A percentile compares a stretch with the other conserved stretches of the same genome.
These are phyloP conservation scores for Dictyostelium citrinum DNA, from an alignment of 78 protist genomes.

Conservation along the genomic window DNA sequence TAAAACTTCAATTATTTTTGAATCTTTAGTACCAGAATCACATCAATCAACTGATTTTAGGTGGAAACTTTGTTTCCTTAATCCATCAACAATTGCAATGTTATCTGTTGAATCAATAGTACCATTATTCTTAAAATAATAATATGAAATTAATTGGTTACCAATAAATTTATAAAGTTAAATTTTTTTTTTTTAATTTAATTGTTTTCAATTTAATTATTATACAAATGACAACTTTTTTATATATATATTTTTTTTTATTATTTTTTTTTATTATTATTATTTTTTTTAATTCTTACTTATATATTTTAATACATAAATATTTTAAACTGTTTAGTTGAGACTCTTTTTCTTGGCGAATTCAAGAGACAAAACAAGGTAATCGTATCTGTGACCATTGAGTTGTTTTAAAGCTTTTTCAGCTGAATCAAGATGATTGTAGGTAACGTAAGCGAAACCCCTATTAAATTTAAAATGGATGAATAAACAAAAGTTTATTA, in stretches of 20 bases:
- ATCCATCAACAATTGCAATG: neutral
- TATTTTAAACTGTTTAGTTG: neutral
- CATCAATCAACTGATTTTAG: neutral
- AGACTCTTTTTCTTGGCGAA: conserved; percentile 34
- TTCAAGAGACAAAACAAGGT: conserved; percentile 43
- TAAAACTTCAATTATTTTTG: neutral
- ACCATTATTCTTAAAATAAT: neutral
- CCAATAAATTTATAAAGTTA: neutral
- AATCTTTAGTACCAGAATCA: neutral
- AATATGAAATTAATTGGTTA: neutral
- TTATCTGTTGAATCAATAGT: neutral
- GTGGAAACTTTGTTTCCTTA: neutral
- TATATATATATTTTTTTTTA: neutral
- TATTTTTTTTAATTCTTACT: neutral
- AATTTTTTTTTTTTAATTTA: neutral
- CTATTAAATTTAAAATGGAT: neutral
- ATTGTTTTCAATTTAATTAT: neutral
- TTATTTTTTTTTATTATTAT: neutral
- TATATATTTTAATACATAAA: neutral
- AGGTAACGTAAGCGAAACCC: conserved; percentile 71
- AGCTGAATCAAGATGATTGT: conserved; percentile 9
- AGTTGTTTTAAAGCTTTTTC: conserved; percentile 57
- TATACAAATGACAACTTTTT: neutral
- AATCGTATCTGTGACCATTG: conserved; percentile 74
- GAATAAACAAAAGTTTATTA: neutral